Base-by-base conservation (phyloP, 2,329 filamentous ascomycete genomes). In the Chaetomiaceae sp. region DNA sequence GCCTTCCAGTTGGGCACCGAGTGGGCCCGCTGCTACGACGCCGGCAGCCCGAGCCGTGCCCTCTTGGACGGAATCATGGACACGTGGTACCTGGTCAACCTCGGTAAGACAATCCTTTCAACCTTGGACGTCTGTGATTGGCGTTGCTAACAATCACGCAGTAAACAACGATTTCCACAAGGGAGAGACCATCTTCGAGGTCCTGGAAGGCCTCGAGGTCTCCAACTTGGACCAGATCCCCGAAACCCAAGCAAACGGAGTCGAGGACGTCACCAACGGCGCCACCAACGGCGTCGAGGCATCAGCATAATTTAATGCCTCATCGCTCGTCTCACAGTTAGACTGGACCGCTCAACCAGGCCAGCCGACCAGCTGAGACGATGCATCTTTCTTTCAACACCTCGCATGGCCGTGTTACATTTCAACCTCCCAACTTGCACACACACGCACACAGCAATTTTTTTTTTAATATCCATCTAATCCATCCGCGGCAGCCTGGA, bases 131-230 rank as follows among this genome's bases (percentile, higher is more conserved):
- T 25, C n/a, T 19, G 10, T 25, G 10, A 25, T 17, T 7, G 9
- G 14, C 3, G 3, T 21, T 10, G 13, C 54, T 58, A 35, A 56
- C 44, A 39, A 39, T 1, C 2, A n/a, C 20, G 17, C 58, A 91
- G 93, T 99, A 23, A 90, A 99, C 74, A 99, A 99, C 65, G 90
- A 99, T 68, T 99, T 99, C 83, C 89, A 95, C 67, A 78, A 89
- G 61, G 82, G 82, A 49, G 78, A 82, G 46, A 85, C 83, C 49
- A 87, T 99, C 60, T 97, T 96, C 67, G 80, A 87, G 40, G 75
- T 97, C 21, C 93, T 99, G 66, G 80, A 91, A 14, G 89, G 82
- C 20, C 76, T 99, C 3, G 68, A 79, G 54, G 82, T 88, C n/a
- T 71, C 81, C 40, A 79, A 83, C 55, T 71, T 90, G 44, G 79